phyloP scores from a whole-genome alignment of 192 early-diverging fungal genomes.

The Globomyces pollinis-pini region DNA sequence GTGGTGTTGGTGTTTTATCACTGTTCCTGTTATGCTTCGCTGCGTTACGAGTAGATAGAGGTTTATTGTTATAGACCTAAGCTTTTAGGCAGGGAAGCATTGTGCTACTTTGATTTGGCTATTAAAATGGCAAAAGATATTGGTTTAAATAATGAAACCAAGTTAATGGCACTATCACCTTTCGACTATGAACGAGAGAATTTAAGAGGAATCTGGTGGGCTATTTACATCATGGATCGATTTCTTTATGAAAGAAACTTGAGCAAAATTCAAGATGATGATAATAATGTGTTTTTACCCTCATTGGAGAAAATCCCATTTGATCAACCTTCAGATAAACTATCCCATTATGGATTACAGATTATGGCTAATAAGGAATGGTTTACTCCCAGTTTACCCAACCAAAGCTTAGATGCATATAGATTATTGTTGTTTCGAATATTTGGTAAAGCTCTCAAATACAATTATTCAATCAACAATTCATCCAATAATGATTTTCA shows the following conservation, averaged over 20 bases:
- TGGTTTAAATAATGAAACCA: constrained; percentile 1
- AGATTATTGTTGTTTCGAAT: neutral
- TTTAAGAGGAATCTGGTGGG: constrained; percentile 3
- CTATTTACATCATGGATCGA: neutral
- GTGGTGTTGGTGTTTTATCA: neutral
- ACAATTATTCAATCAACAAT: constrained; percentile 1
- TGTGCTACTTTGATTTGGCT: neutral
- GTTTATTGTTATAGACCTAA: neutral
- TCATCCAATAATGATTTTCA: neutral
- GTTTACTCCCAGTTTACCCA: constrained; percentile 1
- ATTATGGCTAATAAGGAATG: neutral
- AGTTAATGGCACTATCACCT: neutral
- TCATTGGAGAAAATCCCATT: neutral
- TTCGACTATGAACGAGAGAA: constrained; percentile 10
- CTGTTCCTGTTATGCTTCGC: neutral
- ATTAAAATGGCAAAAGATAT: constrained; percentile 5
- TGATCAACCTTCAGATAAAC: constrained; percentile 7
- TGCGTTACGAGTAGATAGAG: neutral
- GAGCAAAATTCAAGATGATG: constrained; percentile 1
- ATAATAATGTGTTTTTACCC: neutral
- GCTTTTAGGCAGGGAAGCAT: neutral
- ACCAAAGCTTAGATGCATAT: constrained; percentile 4
- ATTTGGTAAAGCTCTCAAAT: neutral
- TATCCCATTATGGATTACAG: neutral
- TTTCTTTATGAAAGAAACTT: constrained; percentile 4